phyloP scores from a whole-genome alignment of 176 grass and related monocot species.

The Bolboschoenus planiculmis region DNA sequence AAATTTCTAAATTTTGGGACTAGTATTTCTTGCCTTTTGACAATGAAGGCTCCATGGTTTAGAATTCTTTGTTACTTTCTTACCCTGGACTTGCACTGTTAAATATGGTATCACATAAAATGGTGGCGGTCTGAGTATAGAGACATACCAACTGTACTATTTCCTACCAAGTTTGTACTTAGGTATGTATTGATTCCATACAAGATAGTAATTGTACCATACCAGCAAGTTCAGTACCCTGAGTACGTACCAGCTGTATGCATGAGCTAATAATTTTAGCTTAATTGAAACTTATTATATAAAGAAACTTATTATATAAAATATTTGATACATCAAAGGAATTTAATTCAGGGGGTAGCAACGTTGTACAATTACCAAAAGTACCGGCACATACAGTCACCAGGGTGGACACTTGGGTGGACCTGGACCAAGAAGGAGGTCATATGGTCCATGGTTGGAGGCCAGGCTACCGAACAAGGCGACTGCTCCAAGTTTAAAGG shows the following conservation, averaged over 20 bases:
- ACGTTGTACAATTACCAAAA: conserved; percentile 74
- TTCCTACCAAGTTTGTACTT: not conserved
- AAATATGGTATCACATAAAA: not conserved
- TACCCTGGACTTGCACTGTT: not conserved
- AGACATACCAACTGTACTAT: not conserved
- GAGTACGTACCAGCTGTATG: not conserved
- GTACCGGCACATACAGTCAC: conserved; percentile 70
- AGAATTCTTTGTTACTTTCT: not conserved
- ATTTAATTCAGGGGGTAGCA: conserved; percentile 40
- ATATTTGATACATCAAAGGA: not conserved
- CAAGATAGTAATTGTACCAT: not conserved
- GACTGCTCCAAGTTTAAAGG: conserved; percentile 67
- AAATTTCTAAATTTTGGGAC: not conserved
- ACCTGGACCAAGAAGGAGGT: conserved; percentile 71
- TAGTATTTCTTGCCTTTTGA: not conserved
- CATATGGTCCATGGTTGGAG: conserved; percentile 54
- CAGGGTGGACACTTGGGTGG: conserved; percentile 73
- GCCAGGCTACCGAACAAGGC: conserved; percentile 63
- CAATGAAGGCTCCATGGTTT: not conserved
- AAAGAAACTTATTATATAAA: not conserved
- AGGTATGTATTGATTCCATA: not conserved
- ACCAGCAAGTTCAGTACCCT: not conserved
- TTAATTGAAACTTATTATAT: not conserved
- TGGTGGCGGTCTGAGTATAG: not conserved
- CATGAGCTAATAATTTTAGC: too few species aligned